Evolutionary conservation across 805 yeast species (phyloP), one percentile per base, ranked within the genome.

Genomic region (Myxozyma neglecta): DNA sequence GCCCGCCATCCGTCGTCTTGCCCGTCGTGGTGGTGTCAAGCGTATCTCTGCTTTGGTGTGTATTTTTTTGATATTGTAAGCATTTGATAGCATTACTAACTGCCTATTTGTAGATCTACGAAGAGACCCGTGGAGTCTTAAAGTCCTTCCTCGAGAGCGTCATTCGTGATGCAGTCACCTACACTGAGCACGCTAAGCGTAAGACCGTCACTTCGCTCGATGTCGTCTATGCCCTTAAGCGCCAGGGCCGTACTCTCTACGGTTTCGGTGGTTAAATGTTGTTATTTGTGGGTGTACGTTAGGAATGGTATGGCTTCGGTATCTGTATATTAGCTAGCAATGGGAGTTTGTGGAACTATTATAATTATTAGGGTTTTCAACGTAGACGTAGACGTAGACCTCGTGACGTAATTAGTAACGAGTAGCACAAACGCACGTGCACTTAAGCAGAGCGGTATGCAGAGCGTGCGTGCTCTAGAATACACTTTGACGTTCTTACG

Each of bases 1-100:
- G 87, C 99, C 99, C 78, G 99, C 99, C 77, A 93, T 93, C 77
- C 91, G 99, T 85, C 93, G 99, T 90, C 88, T 93, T 75, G 99
- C 99, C 57, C 93, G 99, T 88, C 91, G 99, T 90, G 99, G 99
- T 84, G 99, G 99, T 92, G 99, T 93, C 77, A 93, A 93, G 88
- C 97, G 99, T 89, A 93, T 93, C 76, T 93, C 98, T 68, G 98
- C 97, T 79, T 84, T 92, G 78, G 64, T 64, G 36, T 24, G 64
- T 37, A 14, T 20, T 24, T 54, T 47, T 14, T 36, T 36, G n/a
- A 9, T 47, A 9, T 3, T 93, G 75, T 92, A 97, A 68, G 97
- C 97, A 24, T 79, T 84, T 91, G 77, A 56, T 60, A 13, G 24
- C 56, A 37, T n/a, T 29, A 40, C 14, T 47, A 8, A 34, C 43